phyloP scores from a whole-genome alignment of 257 asterid species.

The Forsythia suspensa region DNA sequence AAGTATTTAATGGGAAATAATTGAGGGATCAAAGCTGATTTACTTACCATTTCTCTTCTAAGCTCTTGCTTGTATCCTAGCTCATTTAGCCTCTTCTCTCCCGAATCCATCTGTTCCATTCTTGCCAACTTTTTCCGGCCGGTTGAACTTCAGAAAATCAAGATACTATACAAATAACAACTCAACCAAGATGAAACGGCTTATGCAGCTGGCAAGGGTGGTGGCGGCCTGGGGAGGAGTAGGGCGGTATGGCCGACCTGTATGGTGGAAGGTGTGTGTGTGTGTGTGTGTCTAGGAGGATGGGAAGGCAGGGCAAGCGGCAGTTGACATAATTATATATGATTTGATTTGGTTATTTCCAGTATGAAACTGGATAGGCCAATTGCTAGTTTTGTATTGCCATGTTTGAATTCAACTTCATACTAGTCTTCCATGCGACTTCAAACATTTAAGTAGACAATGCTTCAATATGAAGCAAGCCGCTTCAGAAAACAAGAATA shows the following conservation, averaged over 20 bases:
- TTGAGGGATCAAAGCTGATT: not conserved
- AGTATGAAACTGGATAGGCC: not conserved
- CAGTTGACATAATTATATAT: not conserved
- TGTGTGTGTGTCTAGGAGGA: not conserved
- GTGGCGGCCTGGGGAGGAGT: not conserved
- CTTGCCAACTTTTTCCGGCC: not conserved
- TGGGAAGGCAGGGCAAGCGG: not conserved
- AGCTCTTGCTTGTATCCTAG: constrained; percentile 58
- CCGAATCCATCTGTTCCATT: constrained; percentile 36
- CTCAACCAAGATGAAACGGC: not conserved
- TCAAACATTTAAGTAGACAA: not conserved
- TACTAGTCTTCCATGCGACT: not conserved
- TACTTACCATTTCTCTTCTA: constrained; percentile 40
- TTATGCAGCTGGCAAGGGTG: not conserved
- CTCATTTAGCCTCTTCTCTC: constrained; percentile 49
- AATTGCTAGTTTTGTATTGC: not conserved
- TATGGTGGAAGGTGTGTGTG: too few relatives aligned
- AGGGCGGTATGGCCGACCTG: not conserved
- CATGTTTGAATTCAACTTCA: not conserved
- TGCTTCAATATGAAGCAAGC: not conserved
- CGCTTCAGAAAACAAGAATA: too few relatives aligned
- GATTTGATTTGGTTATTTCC: not conserved
- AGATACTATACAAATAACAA: not conserved
- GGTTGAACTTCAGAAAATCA: not conserved
- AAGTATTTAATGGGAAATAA: too few relatives aligned